phyloP scores from a whole-genome alignment of 768 basidiomycete species.

The Trametes gibbosa region DNA sequence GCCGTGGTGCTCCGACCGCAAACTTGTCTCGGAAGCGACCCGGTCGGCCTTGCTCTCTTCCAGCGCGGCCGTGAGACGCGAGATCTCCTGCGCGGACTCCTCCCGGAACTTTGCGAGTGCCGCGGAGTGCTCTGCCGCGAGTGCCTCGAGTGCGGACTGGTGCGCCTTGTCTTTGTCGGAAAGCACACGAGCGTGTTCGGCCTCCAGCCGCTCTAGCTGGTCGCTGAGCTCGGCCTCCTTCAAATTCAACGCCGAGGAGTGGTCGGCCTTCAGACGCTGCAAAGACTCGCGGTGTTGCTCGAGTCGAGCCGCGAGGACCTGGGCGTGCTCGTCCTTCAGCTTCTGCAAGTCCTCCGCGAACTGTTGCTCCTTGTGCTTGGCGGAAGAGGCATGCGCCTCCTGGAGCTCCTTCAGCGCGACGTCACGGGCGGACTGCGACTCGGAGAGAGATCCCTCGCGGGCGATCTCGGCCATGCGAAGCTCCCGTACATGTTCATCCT shows the following conservation, averaged over 20 bases:
- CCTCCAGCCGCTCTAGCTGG: conserved; percentile 54
- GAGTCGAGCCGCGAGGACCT: conserved; percentile 50
- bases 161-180: conserved; percentile 60
- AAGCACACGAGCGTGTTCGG: conserved; percentile 55
- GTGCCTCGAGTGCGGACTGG: conserved; percentile 49
- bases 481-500: conserved; percentile 73
- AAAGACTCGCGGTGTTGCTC: conserved; percentile 58
- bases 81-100: conserved; percentile 51
- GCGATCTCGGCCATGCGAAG: conserved; percentile 74
- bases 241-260: conserved; percentile 53
- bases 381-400: conserved; percentile 67
- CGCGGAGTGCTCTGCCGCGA: conserved; percentile 57
- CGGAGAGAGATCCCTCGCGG: conserved; percentile 68
- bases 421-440: conserved; percentile 68
- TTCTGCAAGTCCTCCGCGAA: conserved; percentile 65
- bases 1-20: conserved; percentile 48
- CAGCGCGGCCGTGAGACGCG: conserved; percentile 45
- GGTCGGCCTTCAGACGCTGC: conserved; percentile 60
- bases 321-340: conserved; percentile 61
- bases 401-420: conserved; percentile 62
- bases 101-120: conserved; percentile 51
- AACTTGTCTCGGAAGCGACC: conserved; percentile 34
- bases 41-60: conserved; percentile 45
- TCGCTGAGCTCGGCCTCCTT: conserved; percentile 65
- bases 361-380: conserved; percentile 62